These are phyloP conservation scores for Moricandia moricandioides DNA, from an alignment of 345 rosid species.

Conservation along the genomic window DNA sequence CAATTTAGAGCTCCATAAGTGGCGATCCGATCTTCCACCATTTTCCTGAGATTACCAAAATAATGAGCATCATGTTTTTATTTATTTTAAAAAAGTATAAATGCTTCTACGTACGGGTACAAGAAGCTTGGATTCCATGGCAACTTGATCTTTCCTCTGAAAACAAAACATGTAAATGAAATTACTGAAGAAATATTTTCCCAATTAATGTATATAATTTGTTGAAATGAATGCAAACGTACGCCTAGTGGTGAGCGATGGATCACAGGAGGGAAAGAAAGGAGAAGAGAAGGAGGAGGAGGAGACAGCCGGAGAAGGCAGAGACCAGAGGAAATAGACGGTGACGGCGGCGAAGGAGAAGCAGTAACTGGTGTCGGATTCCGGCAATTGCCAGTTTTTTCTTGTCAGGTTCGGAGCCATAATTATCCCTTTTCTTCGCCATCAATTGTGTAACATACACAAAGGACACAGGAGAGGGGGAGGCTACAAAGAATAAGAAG, in stretches of 20 bases:
- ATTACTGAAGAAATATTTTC: background rate
- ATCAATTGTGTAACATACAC: background rate
- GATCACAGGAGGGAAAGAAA: conserved; percentile 51
- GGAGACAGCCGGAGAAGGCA: conserved; percentile 54
- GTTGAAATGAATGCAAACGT: background rate
- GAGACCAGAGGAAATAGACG: conserved; percentile 60
- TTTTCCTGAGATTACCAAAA: conserved; percentile 37
- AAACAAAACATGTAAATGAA: conserved; percentile 12
- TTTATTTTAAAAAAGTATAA: background rate
- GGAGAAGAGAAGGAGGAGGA: conserved; percentile 53
- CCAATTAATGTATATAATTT: background rate
- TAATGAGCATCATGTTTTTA: background rate
- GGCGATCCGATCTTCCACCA: conserved; percentile 49
- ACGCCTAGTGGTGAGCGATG: conserved; percentile 28
- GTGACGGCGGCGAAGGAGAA: conserved; percentile 53
- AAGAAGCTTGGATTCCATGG: conserved; percentile 40
- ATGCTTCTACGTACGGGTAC: conserved; percentile 51
- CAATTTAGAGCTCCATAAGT: conserved; percentile 63
- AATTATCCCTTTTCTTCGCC: conserved; percentile 40
- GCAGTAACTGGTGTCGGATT: conserved; percentile 37
- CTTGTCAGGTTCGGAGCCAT: conserved; percentile 19
- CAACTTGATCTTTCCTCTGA: conserved; percentile 35
- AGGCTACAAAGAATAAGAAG: conserved; percentile 36
- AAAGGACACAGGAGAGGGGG: background rate
- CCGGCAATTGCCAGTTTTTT: conserved; percentile 33